phyloP scores from a whole-genome alignment of 768 basidiomycete genomes.

The Hemileccinum impolitum region DNA sequence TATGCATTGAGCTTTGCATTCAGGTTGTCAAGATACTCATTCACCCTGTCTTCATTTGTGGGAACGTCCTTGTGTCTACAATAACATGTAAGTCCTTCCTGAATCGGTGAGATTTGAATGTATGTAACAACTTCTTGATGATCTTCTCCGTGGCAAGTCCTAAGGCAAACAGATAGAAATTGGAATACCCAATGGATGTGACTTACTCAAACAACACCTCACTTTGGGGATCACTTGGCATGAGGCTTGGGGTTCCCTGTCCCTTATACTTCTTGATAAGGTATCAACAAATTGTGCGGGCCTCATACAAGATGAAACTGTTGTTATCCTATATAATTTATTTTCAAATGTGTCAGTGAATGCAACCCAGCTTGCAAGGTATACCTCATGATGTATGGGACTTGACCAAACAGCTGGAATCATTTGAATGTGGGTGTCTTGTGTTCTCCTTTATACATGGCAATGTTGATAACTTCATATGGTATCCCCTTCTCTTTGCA shows the following conservation, averaged over 20 bases:
- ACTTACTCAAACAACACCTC: slow-evolving; percentile 23
- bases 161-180: slow-evolving; percentile 50
- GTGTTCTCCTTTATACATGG: slow-evolving; percentile 33
- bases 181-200: slow-evolving; percentile 17
- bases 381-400: slow-evolving; percentile 31
- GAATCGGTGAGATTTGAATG: neutral
- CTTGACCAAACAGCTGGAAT: slow-evolving; percentile 39
- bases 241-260: slow-evolving; percentile 20
- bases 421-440: slow-evolving; percentile 31
- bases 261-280: slow-evolving; percentile 25
- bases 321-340: slow-evolving; percentile 22
- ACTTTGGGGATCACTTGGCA: slow-evolving; percentile 11
- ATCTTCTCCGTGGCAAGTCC: slow-evolving; percentile 45
- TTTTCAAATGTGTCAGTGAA: neutral
- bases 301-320: slow-evolving; percentile 29
- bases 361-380: neutral
- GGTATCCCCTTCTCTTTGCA: slow-evolving; percentile 38
- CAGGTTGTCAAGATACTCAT: slow-evolving; percentile 22
- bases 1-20: slow-evolving; percentile 47
- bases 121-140: slow-evolving; percentile 45
- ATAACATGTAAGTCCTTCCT: slow-evolving; percentile 2
- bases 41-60: slow-evolving; percentile 23
- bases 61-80: slow-evolving; percentile 7
- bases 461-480: slow-evolving; percentile 36
- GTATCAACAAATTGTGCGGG: slow-evolving; percentile 31